Percentiles rank a stretch among this genome's conserved stretches.
These are phyloP conservation scores for Musa schizocarpa DNA, from an alignment of 176 grass and related monocot species.

Conservation along the genomic window DNA sequence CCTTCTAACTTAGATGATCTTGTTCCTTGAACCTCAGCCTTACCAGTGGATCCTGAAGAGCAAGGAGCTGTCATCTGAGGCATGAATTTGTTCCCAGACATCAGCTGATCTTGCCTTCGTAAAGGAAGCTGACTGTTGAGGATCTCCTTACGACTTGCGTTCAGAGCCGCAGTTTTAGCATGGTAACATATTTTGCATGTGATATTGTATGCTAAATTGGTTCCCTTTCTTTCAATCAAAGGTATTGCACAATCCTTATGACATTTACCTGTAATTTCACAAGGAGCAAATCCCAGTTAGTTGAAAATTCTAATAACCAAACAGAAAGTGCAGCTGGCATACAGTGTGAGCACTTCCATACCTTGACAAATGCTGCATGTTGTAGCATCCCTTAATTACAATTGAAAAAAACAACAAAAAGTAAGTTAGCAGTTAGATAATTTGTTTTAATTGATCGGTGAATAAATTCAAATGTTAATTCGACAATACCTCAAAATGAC, in stretches of 20 bases:
- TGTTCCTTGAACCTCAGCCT: conserved; percentile 28
- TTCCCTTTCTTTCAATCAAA: conserved; percentile 30
- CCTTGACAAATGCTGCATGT: conserved; percentile 86
- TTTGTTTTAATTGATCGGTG: background rate
- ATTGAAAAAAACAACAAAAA: conserved; percentile 24
- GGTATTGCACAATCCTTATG: conserved; percentile 60
- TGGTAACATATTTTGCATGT: conserved; percentile 59
- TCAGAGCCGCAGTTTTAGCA: conserved; percentile 17
- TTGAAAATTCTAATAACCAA: conserved; percentile 9
- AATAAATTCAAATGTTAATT: conserved; percentile 17
- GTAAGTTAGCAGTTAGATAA: conserved; percentile 30
- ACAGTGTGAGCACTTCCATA: conserved; percentile 26
- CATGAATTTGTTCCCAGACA: background rate
- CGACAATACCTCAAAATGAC: conserved; percentile 55
- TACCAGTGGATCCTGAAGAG: conserved; percentile 17
- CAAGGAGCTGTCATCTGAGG: background rate
- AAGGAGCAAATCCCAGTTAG: conserved; percentile 21
- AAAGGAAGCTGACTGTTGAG: conserved; percentile 12
- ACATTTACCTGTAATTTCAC: conserved; percentile 59
- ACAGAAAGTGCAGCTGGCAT: background rate
- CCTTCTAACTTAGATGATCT: conserved; percentile 34
- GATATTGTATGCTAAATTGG: conserved; percentile 27
- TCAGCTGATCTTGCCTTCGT: conserved; percentile 7
- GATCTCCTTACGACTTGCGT: conserved; percentile 14
- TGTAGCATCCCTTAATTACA: conserved; percentile 49